Evolutionary conservation across 73 alveolate species (phyloP).

Genomic region (Tetrahymena thermophila): DNA sequence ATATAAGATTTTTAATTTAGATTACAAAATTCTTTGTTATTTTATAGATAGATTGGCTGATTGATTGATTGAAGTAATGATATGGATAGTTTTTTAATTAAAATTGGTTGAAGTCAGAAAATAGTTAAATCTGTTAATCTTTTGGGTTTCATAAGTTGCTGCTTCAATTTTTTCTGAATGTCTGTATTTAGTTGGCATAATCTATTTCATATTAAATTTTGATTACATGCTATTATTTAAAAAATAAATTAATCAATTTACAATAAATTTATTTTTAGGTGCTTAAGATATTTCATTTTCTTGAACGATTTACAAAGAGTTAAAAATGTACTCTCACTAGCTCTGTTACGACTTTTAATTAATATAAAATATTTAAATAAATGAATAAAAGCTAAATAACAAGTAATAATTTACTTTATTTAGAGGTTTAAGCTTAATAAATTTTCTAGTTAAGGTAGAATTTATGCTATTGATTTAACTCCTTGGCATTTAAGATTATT

Average conservation of each 20-base stretch:
- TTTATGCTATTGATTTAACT: background rate
- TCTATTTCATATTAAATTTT: background rate
- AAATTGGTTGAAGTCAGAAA: background rate
- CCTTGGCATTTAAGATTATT: background rate
- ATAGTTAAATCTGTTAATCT: background rate
- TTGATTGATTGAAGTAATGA: too few species aligned
- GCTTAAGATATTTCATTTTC: background rate
- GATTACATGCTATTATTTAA: too few species aligned
- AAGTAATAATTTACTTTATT: background rate
- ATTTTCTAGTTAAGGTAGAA: background rate
- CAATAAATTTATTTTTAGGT: background rate
- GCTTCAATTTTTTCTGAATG: background rate
- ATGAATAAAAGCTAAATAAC: background rate
- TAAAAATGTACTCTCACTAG: background rate
- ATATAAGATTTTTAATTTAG: background rate
- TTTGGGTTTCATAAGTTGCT: background rate
- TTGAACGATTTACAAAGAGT: background rate
- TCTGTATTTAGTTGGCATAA: background rate
- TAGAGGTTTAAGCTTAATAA: background rate
- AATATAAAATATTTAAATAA: too few species aligned
- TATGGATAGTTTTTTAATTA: too few species aligned
- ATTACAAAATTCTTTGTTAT: too few species aligned
- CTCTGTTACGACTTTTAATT: background rate
- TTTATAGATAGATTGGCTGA: too few species aligned
- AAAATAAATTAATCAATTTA: background rate